These are phyloP conservation scores for Rhizophora apiculata DNA, from an alignment of 345 rosid genomes.

Conservation along the genomic window DNA sequence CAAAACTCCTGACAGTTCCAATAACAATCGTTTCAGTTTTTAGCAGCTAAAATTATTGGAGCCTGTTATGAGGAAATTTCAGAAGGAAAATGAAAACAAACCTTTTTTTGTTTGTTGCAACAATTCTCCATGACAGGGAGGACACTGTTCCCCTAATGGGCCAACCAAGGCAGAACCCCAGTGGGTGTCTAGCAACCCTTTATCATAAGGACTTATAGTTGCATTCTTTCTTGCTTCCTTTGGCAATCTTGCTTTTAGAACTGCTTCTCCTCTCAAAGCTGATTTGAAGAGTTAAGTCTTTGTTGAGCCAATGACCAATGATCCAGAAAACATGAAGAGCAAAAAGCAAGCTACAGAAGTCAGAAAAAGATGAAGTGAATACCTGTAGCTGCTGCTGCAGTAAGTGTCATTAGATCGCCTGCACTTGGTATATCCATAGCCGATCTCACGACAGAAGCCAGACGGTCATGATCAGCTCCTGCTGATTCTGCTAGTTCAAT, in stretches of 20 bases:
- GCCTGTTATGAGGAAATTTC: background rate
- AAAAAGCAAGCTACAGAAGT: background rate
- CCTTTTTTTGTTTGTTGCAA: conserved; percentile 72
- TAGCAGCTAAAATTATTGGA: background rate
- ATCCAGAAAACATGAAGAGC: background rate
- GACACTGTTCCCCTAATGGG: conserved; percentile 37
- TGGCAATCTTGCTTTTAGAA: conserved; percentile 65
- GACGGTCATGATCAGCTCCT: conserved; percentile 71
- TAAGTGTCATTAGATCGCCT: conserved; percentile 82
- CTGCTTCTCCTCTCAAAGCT: conserved; percentile 97
- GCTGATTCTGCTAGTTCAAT: conserved; percentile 73
- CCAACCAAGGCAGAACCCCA: conserved; percentile 38
- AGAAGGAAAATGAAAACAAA: conserved; percentile 10
- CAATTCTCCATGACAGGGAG: conserved; percentile 64
- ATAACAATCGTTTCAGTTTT: background rate
- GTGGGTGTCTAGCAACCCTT: conserved; percentile 43
- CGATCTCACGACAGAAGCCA: conserved; percentile 68
- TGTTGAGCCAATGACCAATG: background rate
- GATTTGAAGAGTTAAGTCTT: background rate
- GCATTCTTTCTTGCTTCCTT: conserved; percentile 89
- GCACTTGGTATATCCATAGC: conserved; percentile 77
- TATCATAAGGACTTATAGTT: conserved; percentile 74
- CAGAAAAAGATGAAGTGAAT: conserved; percentile 5
- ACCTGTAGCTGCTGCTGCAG: conserved; percentile 99
- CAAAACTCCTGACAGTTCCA: conserved; percentile 49